phyloP scores from a whole-genome alignment of 2,329 filamentous ascomycete genomes.

The Clarireedia hainanense region DNA sequence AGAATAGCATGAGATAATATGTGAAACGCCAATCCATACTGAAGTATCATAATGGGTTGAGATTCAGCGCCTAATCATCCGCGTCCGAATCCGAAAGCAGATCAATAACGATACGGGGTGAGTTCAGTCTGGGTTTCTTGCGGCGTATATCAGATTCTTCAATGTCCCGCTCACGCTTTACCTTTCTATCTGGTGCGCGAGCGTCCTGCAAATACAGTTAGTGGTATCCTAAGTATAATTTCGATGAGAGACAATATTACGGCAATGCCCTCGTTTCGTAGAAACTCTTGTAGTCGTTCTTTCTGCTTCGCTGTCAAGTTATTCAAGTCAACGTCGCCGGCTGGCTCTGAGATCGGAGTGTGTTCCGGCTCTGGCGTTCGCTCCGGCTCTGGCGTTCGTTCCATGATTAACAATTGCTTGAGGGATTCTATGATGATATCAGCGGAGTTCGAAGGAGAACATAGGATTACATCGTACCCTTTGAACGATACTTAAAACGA shows the following conservation, averaged over 20 bases:
- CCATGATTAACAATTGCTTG: conserved; percentile 3
- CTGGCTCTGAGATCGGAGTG: not conserved
- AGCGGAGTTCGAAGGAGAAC: not conserved
- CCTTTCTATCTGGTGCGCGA: not conserved
- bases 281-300: not conserved
- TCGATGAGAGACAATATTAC: not conserved
- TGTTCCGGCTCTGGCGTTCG: not conserved
- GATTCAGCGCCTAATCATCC: not conserved
- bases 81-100: not conserved
- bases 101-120: not conserved
- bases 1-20: no score
- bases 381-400: conserved; percentile 1
- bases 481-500: conserved; percentile 4
- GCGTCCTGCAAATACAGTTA: not conserved
- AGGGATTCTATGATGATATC: not conserved
- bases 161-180: not conserved
- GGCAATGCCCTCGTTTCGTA: not conserved
- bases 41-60: no score
- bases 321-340: not conserved
- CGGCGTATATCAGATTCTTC: not conserved
- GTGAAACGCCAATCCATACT: no score
- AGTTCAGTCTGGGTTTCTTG: not conserved
- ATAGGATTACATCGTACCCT: not conserved
- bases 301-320: not conserved
- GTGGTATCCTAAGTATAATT: not conserved